phyloP scores from a whole-genome alignment of 768 basidiomycete genomes.

The Mycena metata region DNA sequence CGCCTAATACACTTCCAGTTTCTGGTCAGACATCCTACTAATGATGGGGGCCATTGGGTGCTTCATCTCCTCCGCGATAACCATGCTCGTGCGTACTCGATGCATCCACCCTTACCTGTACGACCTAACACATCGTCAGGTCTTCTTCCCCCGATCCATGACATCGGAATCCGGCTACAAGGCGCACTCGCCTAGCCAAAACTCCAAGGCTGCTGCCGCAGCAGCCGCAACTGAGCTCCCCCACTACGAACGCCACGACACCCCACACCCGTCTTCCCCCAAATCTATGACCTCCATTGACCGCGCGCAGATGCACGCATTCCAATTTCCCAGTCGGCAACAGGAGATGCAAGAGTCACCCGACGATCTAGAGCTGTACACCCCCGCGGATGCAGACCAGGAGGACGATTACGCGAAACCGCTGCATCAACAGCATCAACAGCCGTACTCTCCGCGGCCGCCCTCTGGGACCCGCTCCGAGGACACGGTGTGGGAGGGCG shows the following conservation, averaged over 20 bases:
- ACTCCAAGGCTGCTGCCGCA: constrained; percentile 41
- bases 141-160: constrained; percentile 85
- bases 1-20: constrained; percentile 52
- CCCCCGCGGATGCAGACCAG: constrained; percentile 29
- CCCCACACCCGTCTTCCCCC: constrained; percentile 30
- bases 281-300: constrained; percentile 31
- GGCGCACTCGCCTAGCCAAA: constrained; percentile 51
- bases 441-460: constrained; percentile 31
- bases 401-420: too few species aligned
- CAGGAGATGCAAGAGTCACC: not conserved
- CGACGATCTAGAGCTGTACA: constrained; percentile 29
- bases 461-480: constrained; percentile 47
- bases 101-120: constrained; percentile 1
- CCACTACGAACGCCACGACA: constrained; percentile 46
- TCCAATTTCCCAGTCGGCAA: not conserved
- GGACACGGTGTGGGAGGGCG: constrained; percentile 49
- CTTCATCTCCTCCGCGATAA: constrained; percentile 85
- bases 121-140: constrained; percentile 50
- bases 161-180: constrained; percentile 74
- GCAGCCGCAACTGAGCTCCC: constrained; percentile 46
- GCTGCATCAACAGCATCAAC: constrained; percentile 21
- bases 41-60: constrained; percentile 82
- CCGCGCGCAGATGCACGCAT: constrained; percentile 14
- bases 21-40: constrained; percentile 77
- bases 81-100: constrained; percentile 70